Base-by-base conservation (phyloP, 2,329 filamentous ascomycete species). In the Fusarium marasasianum region DNA sequence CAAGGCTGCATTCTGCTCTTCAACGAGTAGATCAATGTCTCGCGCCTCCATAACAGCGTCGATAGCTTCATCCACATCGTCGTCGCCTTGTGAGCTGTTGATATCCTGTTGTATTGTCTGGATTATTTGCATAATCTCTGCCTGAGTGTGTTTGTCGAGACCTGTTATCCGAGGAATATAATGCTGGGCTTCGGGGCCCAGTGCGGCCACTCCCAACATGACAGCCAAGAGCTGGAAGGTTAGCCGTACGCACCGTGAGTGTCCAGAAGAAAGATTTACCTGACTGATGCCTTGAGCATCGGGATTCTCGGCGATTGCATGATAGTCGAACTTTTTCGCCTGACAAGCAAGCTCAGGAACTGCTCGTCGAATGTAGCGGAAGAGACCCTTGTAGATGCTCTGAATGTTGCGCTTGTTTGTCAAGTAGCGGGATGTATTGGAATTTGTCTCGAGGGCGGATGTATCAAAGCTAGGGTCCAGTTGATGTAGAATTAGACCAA, bases 181-280 rank as follows among this genome's bases (percentile, higher is more conserved):
- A 76, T 83, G 83, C 40, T 85, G 84, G 64, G 86, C 86, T 61
- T 89, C 87, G 33, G 89, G 87, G 18, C 90, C 90, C 78, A 88
- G 86, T 71, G 91, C 87, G 33, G 89, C 89, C n/a, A 91, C 83
- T 20, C 81, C 87, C 29, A 93, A 84, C 79, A 92, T 87, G 63
- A 92, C 85, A 66, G 90, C 89, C 47, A 93, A 83, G 57, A 93
- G 84, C 84, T 92, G 84, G 14, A 37, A 24, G 26, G 47, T 71
- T 66, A 71, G 67, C 50, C 45, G 35, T 41, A 38, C 22, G 29
- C 13, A 35, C 13, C n/a, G 20, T 15, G 31, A 22, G 15, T 43
- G 17, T 11, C 31, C 12, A 26, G 29, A 41, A 17, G 11, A 35
- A 20, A 24, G 11, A 18, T 29, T 26, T 85, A 86, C 87, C 83